Base-by-base conservation (phyloP, 306 rosid genomes). In the Abrus precatorius region DNA sequence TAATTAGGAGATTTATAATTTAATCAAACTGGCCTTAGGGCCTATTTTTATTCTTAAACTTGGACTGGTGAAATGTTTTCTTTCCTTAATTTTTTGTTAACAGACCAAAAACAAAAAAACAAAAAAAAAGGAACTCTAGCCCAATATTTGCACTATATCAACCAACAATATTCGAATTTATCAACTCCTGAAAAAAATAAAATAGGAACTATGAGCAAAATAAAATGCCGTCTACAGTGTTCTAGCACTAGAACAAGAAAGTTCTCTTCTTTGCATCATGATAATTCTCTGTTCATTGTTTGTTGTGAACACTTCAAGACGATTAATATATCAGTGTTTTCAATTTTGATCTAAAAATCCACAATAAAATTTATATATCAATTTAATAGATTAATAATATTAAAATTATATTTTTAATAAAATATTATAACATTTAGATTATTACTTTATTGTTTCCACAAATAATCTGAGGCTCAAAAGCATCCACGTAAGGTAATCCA, bases 401-500 rank as follows among this genome's bases (percentile, higher is more conserved):
- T 20, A 20, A 20, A 20, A 20, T 20, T 20, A 20, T 20, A 20
- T 20, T 20, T 20, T 20, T 20, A 20, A 20, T 20, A 20, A 20
- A 20, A 20, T 20, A 20, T 20, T 20, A 20, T 20, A 20, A 20
- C 20, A 20, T 20, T 20, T 20, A 20, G 20, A 20, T 20, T 20
- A 20, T 20, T 20, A 20, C 20, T 20, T 20, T 20, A 20, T 20
- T 20, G 20, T 20, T 20, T 20, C 20, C 20, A 0, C 20, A 91
- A 84, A 49, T 79, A 89, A 82, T 83, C 55, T 71, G 44, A 80
- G 84, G 86, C 75, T 54, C 61, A 45, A 2, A 53, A 48, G 65
- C 76, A 20, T 76, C 88, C 88, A 77, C 13, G 79, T 65, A 56
- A 78, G 75, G 84, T 68, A 81, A 75, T 69, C 88, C 76, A 81